Conservation (phyloP, 139 green algal species). For the Auxenochlorella pyrenoidosa region DNA sequence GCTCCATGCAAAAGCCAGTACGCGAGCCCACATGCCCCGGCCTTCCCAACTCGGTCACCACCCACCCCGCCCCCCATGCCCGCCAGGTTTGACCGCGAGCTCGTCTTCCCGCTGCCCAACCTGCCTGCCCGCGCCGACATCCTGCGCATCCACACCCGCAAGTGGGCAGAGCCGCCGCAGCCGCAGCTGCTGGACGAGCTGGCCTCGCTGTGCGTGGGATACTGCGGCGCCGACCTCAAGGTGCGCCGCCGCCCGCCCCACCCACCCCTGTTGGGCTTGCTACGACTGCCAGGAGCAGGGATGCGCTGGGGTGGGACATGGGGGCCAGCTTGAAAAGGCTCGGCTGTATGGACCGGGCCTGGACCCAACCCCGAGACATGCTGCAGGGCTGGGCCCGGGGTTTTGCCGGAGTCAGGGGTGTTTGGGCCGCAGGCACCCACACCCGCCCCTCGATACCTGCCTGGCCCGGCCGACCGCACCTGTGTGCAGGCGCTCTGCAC, state of each 20-base stretch:
- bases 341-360: no score
- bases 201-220: conserved; percentile 78
- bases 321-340: no score
- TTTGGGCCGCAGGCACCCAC: not conserved
- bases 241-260: conserved; percentile 20
- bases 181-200: conserved; percentile 74
- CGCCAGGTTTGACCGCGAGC: conserved; percentile 80
- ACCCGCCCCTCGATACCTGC: not conserved
- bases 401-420: no score
- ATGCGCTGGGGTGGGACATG: no score
- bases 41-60: not conserved
- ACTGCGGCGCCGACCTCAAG: conserved; percentile 96
- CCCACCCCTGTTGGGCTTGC: not conserved
- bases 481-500: conserved; percentile 86
- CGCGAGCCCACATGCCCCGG: no score
- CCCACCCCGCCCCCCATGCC: not conserved
- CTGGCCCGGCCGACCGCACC: not conserved
- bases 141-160: conserved; percentile 90
- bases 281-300: no score
- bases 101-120: conserved; percentile 80
- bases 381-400: no score
- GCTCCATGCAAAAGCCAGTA: no score
- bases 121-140: conserved; percentile 79
- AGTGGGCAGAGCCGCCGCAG: conserved; percentile 76
- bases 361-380: no score